Evolutionary conservation across 2,329 filamentous ascomycete species (phyloP).

Genomic region (Hymenoscyphus scutula): DNA sequence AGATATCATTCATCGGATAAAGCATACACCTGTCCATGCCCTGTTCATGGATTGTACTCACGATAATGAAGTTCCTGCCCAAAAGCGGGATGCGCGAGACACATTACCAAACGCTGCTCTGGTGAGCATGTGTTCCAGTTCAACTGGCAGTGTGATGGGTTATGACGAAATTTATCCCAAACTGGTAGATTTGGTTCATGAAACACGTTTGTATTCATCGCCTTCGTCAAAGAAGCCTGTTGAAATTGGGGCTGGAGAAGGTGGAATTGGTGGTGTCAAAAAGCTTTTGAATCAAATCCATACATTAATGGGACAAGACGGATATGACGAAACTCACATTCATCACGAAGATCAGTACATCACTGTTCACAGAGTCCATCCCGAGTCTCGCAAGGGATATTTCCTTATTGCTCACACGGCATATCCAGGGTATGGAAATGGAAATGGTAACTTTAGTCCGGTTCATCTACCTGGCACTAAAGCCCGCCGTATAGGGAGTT

Average conservation of each 20-base stretch:
- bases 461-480: constrained; percentile 81
- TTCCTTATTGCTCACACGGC: constrained; percentile 96
- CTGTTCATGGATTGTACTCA: constrained; percentile 99
- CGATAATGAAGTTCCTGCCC: constrained; percentile 93
- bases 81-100: constrained; percentile 91
- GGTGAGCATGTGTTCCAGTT: constrained; percentile 93
- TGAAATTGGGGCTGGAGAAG: constrained; percentile 66
- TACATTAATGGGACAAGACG: constrained; percentile 90
- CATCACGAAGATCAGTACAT: constrained; percentile 96
- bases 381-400: constrained; percentile 86
- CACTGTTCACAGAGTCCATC: constrained; percentile 93
- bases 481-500: constrained; percentile 82
- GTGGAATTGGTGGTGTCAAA: constrained; percentile 87
- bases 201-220: constrained; percentile 80
- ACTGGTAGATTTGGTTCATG: constrained; percentile 88
- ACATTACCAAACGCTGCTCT: constrained; percentile 92
- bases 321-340: constrained; percentile 92
- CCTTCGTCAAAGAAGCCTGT: constrained; percentile 65
- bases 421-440: constrained; percentile 84
- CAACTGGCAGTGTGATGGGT: constrained; percentile 94
- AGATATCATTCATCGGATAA: constrained; percentile 71
- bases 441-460: constrained; percentile 75
- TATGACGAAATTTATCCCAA: constrained; percentile 96
- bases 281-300: constrained; percentile 94
- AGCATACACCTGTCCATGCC: constrained; percentile 84